Base-by-base conservation (phyloP, 2,329 filamentous ascomycete genomes). In the Ceratocystis colombiana region DNA sequence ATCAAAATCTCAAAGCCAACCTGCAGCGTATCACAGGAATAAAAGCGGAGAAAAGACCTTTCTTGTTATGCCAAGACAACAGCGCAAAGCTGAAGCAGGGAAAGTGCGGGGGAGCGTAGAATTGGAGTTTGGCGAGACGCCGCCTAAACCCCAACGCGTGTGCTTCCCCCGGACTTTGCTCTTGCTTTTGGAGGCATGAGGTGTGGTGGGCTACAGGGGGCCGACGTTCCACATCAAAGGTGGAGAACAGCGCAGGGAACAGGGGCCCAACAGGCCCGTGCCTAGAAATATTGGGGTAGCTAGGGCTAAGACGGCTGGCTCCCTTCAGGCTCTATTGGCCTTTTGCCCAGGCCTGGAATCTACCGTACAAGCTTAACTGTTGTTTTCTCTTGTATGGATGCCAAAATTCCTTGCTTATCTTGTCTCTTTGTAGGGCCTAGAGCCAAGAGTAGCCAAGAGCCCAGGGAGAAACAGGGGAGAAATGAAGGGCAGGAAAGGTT, bases 171-270 rank as follows among this genome's bases (percentile, higher is more conserved):
- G 37, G 10, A 12, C 37, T 41, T 41, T 41, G 3, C 37, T 15
- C 4, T 41, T 41, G 12, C 37, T 41, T 37, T 37, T 3, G 15
- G 15, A 20, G 45, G n/a, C 17, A 15, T 20, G 7, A 20, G 45
- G 45, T 48, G 22, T 25, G 8, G 6, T 17, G n/a, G 48, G 5
- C 20, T 53, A 28, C 48, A 53, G 22, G 48, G 22, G 20, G 20
- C 6, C 8, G 37, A 41, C 37, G 37, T 15, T 41, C 37, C 37
- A 41, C 37, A 4, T 22, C 22, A 10, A 15, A 28, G 22, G 5
- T 53, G 48, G 48, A 53, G 48, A 53, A 53, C 48, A 53, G 48
- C 8, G 48, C 20, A 53, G 48, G 48, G 48, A 50, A 22, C 48
- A 53, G 48, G 48, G 48, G 48, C 3, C 2, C 3, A 3, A 15